phyloP scores from a whole-genome alignment of 164 flowering plant genomes.

The Piper betle region DNA sequence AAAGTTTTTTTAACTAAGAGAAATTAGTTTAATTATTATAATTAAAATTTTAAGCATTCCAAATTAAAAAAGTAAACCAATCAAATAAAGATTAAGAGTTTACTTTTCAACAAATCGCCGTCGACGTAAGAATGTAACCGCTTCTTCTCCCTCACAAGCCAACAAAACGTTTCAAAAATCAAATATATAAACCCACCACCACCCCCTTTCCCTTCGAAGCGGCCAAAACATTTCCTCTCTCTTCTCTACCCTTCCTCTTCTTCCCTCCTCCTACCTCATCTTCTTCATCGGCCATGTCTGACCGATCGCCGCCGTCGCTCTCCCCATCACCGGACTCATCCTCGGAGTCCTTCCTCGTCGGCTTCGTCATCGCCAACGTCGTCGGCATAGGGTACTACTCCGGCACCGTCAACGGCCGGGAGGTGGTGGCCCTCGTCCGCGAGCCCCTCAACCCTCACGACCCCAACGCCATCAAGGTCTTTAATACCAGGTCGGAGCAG shows the following conservation, averaged over 20 bases:
- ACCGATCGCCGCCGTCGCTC: neutral
- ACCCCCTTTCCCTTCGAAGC: neutral
- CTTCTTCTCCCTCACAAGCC: no score
- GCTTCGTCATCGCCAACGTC: conserved; percentile 54
- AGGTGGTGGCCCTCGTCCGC: conserved; percentile 74
- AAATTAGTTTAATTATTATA: no score
- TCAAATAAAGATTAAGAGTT: no score
- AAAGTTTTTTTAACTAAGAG: no score
- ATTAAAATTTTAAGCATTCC: no score
- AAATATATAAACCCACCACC: no score
- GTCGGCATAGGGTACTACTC: conserved; percentile 58
- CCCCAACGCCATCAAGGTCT: conserved; percentile 63
- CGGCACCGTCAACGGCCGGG: conserved; percentile 53
- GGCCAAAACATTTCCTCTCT: neutral
- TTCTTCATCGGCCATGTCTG: neutral
- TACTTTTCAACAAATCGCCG: no score
- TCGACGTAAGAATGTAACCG: no score
- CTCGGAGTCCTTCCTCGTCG: conserved; percentile 37
- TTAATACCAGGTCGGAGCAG: conserved; percentile 39
- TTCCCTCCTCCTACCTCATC: neutral
- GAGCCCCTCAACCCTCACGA: conserved; percentile 63
- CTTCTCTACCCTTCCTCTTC: neutral
- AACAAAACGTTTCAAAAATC: no score
- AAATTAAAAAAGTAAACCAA: no score
- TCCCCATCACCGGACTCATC: neutral